Evolutionary conservation across 345 rosid species (phyloP).

Genomic region (Syzygium jambos): DNA sequence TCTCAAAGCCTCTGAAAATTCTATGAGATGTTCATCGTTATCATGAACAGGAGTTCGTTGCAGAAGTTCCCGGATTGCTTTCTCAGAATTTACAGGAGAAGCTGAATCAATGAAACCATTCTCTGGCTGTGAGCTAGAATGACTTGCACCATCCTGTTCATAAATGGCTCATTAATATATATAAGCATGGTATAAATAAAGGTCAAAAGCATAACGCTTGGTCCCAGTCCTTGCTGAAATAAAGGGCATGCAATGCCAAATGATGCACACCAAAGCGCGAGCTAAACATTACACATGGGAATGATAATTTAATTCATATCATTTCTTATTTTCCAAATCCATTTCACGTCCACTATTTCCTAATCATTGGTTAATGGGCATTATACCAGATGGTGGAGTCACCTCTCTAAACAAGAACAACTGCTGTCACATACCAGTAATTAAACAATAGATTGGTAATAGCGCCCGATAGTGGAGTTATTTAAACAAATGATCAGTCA

Average conservation of each 20-base stretch:
- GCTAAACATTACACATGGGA: neutral
- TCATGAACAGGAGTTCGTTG: constrained; percentile 71
- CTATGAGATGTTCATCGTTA: constrained; percentile 80
- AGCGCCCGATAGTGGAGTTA: neutral
- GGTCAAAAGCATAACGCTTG: neutral
- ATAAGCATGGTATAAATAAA: neutral
- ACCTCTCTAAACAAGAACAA: neutral
- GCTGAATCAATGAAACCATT: constrained; percentile 41
- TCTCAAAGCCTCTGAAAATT: constrained; percentile 92
- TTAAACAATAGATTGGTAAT: neutral
- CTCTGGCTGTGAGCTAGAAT: constrained; percentile 29
- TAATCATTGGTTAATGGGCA: neutral
- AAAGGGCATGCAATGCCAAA: neutral
- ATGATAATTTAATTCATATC: neutral
- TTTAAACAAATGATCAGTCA: neutral
- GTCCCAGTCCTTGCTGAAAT: neutral
- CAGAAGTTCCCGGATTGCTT: constrained; percentile 84
- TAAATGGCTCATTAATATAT: constrained; percentile 25
- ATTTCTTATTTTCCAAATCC: neutral
- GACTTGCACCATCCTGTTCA: constrained; percentile 44
- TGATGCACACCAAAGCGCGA: neutral
- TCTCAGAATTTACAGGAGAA: constrained; percentile 61
- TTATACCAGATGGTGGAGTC: neutral
- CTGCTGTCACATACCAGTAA: neutral
- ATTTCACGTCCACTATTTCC: neutral